Base-by-base conservation (phyloP, 805 yeast species). In the Wickerhamiella azymoides region DNA sequence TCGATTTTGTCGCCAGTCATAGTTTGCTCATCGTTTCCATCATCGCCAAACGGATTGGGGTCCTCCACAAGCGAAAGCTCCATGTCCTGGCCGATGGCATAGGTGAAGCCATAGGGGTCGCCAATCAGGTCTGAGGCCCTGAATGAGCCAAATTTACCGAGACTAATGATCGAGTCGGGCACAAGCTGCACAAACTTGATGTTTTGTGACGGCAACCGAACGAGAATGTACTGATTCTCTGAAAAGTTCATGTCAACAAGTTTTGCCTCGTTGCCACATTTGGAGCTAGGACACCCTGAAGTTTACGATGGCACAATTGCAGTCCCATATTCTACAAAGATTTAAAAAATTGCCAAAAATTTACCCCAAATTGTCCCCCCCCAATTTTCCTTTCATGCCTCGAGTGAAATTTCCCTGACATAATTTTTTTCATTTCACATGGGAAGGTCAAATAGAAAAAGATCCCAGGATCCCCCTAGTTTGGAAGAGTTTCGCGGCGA, bases 121-220 rank as follows among this genome's bases (percentile, higher is more conserved):
- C 96, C 96, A 36, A 89, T 61, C 10, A 89, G 71, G 44, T 75
- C 80, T 51, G 79, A 76, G 2, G 81, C 84, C 26, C 71, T 65
- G 60, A 92, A 92, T 0, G 80, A 69, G 16, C 99, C 99, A 62
- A 89, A 92, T 60, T 92, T 89, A 1, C 98, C 98, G 52, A 92
- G 69, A 46, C 77, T 75, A 16, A 92, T 71, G 10, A 72, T 60
- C 0, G 79, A 76, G 27, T 73, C 77, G 3, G 74, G 70, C 42
- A 69, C 71, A 49, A 88, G 65, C 53, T 79, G 76, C n/a, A 81
- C 76, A 35, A 88, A 71, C 58, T 84, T 80, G 57, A 78, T 61
- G 47, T 83, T 81, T 44, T 79, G 83, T 1, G 96, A 84, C 0
- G 97, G 97, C 48, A 86, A 68, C 45, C 80, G 72, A 32, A 92